Base-by-base conservation (phyloP, 371 early-diverging fungal species). In the Cokeromyces recurvatus region DNA sequence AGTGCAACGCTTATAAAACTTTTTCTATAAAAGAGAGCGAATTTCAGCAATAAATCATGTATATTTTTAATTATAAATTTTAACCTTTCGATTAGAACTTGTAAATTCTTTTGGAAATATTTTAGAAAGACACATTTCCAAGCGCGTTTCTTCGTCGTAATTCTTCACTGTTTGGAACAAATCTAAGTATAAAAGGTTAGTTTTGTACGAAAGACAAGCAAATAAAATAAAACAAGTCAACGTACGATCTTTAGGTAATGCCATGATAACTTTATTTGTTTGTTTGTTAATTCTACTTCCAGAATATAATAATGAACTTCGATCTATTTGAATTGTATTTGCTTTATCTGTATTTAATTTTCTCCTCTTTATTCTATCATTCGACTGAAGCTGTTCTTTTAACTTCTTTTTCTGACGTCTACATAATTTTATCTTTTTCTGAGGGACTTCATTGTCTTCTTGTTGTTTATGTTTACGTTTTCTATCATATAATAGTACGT, bases 71-170 rank as follows among this genome's bases (percentile, higher is more conserved):
- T 8, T 29, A 29, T 29, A 0, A 34, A 14, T 20, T 19, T 22
- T 36, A 17, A 41, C 54, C 11, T 20, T 43, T 19, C 20, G 48
- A n/a, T 43, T 55, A 6, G 11, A 3, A 2, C 19, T 44, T 6
- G 19, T n/a, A 32, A 55, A 55, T 9, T 49, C 55, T 31, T 22
- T 24, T 15, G 35, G 35, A 39, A 55, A 55, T 4, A 55, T 43
- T 14, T 32, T 43, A 23, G 37, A 41, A 1, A 54, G 22, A 21
- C 41, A 51, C 7, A 31, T 15, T 2, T 36, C 1, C 9, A 37
- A 9, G 38, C 37, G 27, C 29, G 29, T 29, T 29, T 11, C 11
- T 29, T 29, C 11, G 5, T 29, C 11, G 29, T 11, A 5, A 8
- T 11, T 29, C 29, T 29, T 8, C 29, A 29, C 11, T 29, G 5